These are phyloP conservation scores for Cyberlindnera nakhonratchasimensis DNA, from an alignment of 805 yeast genomes.

Conservation along the genomic window DNA sequence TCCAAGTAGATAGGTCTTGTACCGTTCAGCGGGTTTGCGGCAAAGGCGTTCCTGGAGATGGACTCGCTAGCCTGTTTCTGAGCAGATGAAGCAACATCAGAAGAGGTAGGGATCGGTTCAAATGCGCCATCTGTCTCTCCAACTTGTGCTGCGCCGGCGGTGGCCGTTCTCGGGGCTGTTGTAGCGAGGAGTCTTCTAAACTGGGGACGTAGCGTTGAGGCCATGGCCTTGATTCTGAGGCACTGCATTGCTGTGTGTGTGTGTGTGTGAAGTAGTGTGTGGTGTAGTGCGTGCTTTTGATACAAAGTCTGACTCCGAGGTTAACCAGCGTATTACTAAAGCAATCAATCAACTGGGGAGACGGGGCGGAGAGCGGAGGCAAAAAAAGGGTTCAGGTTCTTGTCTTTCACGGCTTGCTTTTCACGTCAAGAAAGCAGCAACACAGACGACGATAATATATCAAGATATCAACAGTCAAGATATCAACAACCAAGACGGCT, in stretches of 20 bases:
- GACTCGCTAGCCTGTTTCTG: conserved; percentile 22
- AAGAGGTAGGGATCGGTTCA: conserved; percentile 2
- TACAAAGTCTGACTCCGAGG: too few relatives aligned
- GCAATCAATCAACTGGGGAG: too few relatives aligned
- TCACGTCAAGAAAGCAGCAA: too few relatives aligned
- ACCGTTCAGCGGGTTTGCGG: conserved; percentile 46
- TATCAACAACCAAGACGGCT: too few relatives aligned
- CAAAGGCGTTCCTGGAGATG: conserved; percentile 38
- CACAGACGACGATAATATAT: too few relatives aligned
- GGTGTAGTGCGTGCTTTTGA: too few relatives aligned
- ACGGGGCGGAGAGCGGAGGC: too few relatives aligned
- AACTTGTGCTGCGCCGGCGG: conserved; percentile 15
- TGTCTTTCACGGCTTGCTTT: too few relatives aligned
- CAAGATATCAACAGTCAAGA: too few relatives aligned
- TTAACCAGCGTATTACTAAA: too few relatives aligned
- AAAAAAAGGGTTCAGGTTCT: too few relatives aligned
- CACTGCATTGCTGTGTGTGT: conserved; percentile 1
- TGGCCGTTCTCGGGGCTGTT: conserved; percentile 19
- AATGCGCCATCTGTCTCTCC: conserved; percentile 7
- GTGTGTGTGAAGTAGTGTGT: neutral
- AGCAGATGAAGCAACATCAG: too few relatives aligned
- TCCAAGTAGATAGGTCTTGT: conserved; percentile 92
- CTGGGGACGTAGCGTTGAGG: conserved; percentile 4
- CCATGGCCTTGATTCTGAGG: neutral
- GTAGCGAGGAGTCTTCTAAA: conserved; percentile 15